Base-by-base conservation (phyloP, 2,329 filamentous ascomycete genomes). In the Trichoderma sp. region DNA sequence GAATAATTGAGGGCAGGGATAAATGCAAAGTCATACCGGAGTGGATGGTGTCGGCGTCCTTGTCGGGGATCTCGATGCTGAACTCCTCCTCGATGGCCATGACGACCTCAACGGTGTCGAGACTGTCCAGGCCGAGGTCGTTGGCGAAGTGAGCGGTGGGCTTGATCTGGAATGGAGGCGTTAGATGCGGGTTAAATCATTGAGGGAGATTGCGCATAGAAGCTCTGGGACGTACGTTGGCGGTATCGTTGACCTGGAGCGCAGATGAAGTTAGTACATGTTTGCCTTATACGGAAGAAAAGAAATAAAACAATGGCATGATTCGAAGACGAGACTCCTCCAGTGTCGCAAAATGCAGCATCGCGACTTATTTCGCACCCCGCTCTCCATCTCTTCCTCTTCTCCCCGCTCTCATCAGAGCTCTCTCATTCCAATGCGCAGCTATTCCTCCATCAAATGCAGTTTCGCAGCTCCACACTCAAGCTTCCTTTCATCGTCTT, bases 91-190 rank as follows among this genome's bases (percentile, higher is more conserved):
- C 96, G 83, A 99, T 98, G 74, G 96, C 96, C 96, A 99, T 99
- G 77, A 99, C 96, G 75, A 99, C 96, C 87, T 99, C 96, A 73
- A 99, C 96, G 73, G 96, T 97, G 82, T 99, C 96, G 82, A 99
- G 88, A 84, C 92, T 96, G 86, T 99, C 96, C 77, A 99, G 87
- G 74, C 94, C 96, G 73, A 99, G 92, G 84, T 99, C 95, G 82
- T 97, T 98, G 80, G 93, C 88, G 84, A 99, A 99, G 88, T 98
- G 94, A 70, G 95, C 91, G 66, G 85, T 86, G 72, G 88, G 84
- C 78, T 90, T 93, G 80, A 99, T 93, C 95, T 98, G 72, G 67
- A 70, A 63, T 33, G 52, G 19, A 33, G 1, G 33, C 40, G 62
- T 61, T 65, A 69, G 52, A 49, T 24, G 56, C 21, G 59, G 29